Evolutionary conservation across 2,329 filamentous ascomycete species (phyloP).

Genomic region (Eutypella sp.): DNA sequence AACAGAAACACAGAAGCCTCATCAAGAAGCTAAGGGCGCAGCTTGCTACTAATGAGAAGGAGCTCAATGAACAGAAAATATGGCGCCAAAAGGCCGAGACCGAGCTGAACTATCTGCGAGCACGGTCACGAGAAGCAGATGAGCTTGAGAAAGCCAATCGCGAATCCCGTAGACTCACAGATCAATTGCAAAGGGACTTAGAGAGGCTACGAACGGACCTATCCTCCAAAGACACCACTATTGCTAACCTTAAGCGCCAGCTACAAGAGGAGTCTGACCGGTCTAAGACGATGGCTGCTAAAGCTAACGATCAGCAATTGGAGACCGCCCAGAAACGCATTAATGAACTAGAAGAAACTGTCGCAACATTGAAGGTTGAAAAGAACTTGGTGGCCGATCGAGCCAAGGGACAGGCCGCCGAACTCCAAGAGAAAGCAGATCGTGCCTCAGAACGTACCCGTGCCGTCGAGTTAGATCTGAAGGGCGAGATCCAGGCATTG

Average conservation of each 20-base stretch:
- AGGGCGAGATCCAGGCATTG: slow-evolving; percentile 68
- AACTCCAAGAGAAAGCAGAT: slow-evolving; percentile 68
- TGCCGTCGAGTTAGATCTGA: slow-evolving; percentile 69
- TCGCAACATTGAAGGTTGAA: slow-evolving; percentile 68
- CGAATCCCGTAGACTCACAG: slow-evolving; percentile 27
- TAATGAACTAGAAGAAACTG: slow-evolving; percentile 50
- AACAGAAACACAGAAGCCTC: slow-evolving; percentile 76
- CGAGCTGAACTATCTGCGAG: slow-evolving; percentile 43
- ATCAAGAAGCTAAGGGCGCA: slow-evolving; percentile 77
- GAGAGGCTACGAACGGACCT: slow-evolving; percentile 58
- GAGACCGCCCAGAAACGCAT: slow-evolving; percentile 55
- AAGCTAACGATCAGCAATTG: slow-evolving; percentile 61
- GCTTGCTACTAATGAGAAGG: slow-evolving; percentile 60
- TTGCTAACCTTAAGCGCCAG: slow-evolving; percentile 65
- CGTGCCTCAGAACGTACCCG: slow-evolving; percentile 66
- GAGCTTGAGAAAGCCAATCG: slow-evolving; percentile 52
- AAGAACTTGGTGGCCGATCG: slow-evolving; percentile 67
- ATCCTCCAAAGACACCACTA: slow-evolving; percentile 57
- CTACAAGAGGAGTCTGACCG: slow-evolving; percentile 62
- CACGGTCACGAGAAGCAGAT: slow-evolving; percentile 44
- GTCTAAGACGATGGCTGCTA: slow-evolving; percentile 61
- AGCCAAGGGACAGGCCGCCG: slow-evolving; percentile 62
- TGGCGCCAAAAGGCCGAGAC: slow-evolving; percentile 54
- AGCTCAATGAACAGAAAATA: slow-evolving; percentile 53
- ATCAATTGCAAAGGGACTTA: slow-evolving; percentile 34